Conservation (phyloP, 768 basidiomycete species). For the Gymnopilus dilepis region DNA sequence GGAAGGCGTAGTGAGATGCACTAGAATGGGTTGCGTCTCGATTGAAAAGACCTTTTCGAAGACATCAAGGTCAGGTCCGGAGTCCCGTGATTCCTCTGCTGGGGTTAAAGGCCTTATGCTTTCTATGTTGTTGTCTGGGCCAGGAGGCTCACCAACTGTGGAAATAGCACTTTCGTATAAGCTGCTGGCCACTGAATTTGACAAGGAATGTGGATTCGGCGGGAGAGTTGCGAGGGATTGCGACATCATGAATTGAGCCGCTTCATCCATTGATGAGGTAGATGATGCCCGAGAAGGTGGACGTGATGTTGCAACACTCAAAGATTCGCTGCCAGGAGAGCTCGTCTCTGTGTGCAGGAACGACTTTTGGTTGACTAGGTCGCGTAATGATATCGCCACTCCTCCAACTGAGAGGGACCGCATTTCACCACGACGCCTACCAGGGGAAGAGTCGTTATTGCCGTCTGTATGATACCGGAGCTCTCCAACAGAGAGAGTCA, state of each 20-base stretch:
- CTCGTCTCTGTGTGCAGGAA: conserved; percentile 20
- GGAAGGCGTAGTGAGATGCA: conserved; percentile 58
- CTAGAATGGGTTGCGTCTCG: conserved; percentile 62
- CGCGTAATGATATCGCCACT: conserved; percentile 51
- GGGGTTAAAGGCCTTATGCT: background rate
- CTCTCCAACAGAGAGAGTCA: conserved; percentile 63
- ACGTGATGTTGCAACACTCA: conserved; percentile 32
- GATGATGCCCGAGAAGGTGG: conserved; percentile 58
- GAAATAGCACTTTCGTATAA: conserved; percentile 83
- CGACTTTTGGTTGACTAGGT: conserved; percentile 12
- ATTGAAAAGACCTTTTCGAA: conserved; percentile 65
- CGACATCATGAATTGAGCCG: conserved; percentile 69
- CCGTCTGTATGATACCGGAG: conserved; percentile 61
- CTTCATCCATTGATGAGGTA: conserved; percentile 68
- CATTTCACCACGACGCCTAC: conserved; percentile 32
- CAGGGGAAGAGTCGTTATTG: conserved; percentile 5
- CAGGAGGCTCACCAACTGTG: conserved; percentile 1
- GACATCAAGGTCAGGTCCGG: background rate
- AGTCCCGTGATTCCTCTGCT: background rate
- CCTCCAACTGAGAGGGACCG: conserved; percentile 64
- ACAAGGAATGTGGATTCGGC: conserved; percentile 47
- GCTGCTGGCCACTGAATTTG: conserved; percentile 60
- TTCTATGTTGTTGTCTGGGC: background rate
- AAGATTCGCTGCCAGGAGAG: conserved; percentile 25
- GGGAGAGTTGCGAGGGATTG: conserved; percentile 74